Evolutionary conservation across 345 rosid species (phyloP).

Genomic region (Eucalyptus caleyi): DNA sequence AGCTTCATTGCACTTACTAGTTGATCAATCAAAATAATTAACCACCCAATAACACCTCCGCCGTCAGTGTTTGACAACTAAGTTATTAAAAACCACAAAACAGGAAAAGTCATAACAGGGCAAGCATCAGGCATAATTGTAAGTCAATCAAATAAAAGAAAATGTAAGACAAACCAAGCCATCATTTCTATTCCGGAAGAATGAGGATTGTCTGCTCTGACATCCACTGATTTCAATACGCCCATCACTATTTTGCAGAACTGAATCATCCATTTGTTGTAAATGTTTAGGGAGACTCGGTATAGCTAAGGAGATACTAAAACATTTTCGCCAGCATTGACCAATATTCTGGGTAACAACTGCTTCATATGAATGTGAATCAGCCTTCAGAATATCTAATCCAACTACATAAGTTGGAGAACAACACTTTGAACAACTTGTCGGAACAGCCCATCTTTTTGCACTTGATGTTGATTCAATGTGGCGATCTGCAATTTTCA

Average conservation of each 20-base stretch:
- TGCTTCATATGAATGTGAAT: conserved; percentile 30
- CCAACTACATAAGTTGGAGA: conserved; percentile 67
- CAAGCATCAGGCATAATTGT: not conserved
- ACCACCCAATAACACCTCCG: not conserved
- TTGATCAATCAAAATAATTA: not conserved
- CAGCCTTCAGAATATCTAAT: conserved; percentile 60
- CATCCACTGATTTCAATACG: conserved; percentile 55
- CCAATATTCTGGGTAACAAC: conserved; percentile 35
- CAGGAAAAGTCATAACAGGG: not conserved
- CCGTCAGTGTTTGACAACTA: not conserved
- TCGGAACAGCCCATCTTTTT: conserved; percentile 7
- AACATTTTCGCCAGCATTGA: conserved; percentile 61
- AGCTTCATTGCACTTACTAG: not conserved
- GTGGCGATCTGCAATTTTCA: conserved; percentile 35
- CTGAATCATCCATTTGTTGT: conserved; percentile 27
- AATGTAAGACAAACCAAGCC: conserved; percentile 53
- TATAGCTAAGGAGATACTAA: conserved; percentile 52
- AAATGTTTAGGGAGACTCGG: conserved; percentile 41
- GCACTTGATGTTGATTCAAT: conserved; percentile 11
- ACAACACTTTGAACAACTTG: conserved; percentile 12
- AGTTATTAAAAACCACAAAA: not conserved
- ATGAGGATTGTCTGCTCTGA: conserved; percentile 49
- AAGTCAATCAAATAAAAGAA: not conserved
- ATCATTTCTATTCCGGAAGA: conserved; percentile 47
- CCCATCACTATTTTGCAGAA: conserved; percentile 38